Conservation (phyloP, 306 rosid genomes). For the Prunus dulcis region DNA sequence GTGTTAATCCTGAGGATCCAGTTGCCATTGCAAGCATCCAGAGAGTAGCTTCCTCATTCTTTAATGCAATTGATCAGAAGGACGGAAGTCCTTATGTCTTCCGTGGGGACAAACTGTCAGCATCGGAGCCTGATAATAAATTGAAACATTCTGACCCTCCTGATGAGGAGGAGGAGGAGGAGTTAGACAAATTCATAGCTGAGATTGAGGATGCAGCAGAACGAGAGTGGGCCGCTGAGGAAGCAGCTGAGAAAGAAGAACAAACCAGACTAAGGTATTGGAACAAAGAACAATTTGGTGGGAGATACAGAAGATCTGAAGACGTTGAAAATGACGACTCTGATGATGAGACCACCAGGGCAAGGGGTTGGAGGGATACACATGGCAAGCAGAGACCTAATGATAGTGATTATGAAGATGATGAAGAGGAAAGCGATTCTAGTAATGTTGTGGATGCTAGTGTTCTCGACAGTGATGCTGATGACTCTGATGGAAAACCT, state of each 20-base stretch:
- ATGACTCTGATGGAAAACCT: constrained; percentile 34
- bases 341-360: constrained; percentile 37
- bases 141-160: constrained; percentile 58
- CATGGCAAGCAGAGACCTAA: constrained; percentile 35
- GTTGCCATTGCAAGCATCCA: constrained; percentile 92
- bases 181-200: constrained; percentile 79
- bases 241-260: constrained; percentile 87
- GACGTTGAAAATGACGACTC: constrained; percentile 40
- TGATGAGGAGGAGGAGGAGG: constrained; percentile 76
- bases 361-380: constrained; percentile 42
- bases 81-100: constrained; percentile 88
- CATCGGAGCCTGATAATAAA: constrained; percentile 29
- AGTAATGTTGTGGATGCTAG: constrained; percentile 33
- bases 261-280: constrained; percentile 60
- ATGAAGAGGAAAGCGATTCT: constrained; percentile 39
- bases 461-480: constrained; percentile 38
- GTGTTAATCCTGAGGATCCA: constrained; percentile 97
- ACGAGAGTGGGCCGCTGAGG: constrained; percentile 87
- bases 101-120: constrained; percentile 47
- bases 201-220: constrained; percentile 98
- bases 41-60: constrained; percentile 92
- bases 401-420: constrained; percentile 46
- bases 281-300: constrained; percentile 81
- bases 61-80: constrained; percentile 90
- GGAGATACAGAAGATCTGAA: constrained; percentile 67